phyloP scores from a whole-genome alignment of 305 asterid genomes.

The Withania somnifera region DNA sequence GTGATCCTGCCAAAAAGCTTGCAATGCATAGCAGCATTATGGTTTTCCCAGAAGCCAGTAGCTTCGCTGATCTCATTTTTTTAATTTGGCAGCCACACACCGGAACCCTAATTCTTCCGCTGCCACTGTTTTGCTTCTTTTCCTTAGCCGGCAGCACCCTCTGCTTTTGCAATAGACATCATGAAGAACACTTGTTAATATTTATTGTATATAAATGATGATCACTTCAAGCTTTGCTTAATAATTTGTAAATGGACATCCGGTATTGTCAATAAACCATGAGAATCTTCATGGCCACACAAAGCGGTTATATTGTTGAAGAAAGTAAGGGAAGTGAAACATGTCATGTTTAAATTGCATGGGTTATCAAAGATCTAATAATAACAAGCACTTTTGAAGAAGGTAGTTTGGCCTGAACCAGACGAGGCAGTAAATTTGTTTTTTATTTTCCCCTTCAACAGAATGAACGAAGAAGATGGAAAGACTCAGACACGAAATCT shows the following conservation, averaged over 20 bases:
- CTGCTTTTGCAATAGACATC: background rate
- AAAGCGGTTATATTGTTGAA: background rate
- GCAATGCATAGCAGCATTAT: conserved; percentile 40
- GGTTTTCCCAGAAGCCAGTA: conserved; percentile 32
- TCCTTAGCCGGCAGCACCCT: background rate
- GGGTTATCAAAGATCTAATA: background rate
- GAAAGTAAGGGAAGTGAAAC: background rate
- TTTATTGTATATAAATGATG: background rate
- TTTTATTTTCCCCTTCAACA: background rate
- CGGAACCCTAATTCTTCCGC: background rate
- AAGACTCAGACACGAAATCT: background rate
- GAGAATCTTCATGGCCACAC: background rate
- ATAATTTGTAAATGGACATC: background rate
- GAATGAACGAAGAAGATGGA: background rate
- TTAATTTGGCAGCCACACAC: background rate
- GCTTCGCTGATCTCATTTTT: conserved; percentile 36
- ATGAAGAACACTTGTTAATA: background rate
- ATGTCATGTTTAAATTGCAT: background rate
- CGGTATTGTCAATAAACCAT: background rate
- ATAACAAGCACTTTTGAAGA: background rate
- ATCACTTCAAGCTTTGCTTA: background rate
- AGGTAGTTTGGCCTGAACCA: background rate
- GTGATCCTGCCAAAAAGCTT: conserved; percentile 58
- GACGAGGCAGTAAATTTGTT: background rate
- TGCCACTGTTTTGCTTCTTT: background rate